Base-by-base conservation (phyloP, 768 basidiomycete species). In the Podaxis carcinomalis region DNA sequence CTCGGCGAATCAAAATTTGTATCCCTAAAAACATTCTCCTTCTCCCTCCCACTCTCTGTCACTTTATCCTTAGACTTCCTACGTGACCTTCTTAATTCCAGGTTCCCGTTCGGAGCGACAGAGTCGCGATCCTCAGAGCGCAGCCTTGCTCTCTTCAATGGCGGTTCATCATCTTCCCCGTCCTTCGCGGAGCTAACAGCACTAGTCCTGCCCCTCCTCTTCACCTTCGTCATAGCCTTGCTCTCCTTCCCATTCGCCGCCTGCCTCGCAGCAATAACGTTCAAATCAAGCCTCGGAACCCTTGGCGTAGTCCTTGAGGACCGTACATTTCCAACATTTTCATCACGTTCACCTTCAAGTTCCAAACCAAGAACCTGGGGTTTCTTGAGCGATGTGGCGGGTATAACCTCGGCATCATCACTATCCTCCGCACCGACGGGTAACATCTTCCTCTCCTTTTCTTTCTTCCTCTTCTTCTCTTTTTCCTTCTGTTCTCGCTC, bases 91-190 rank as follows among this genome's bases (percentile, higher is more conserved):
- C 44, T 47, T 16, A 21, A 23, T 2, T 23, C 19, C 27, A 16
- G 16, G 59, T 61, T 62, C 61, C 42, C 47, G 56, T 40, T 39
- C 32, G 44, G 49, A 57, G 49, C 27, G 52, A 63, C 59, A 32
- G 50, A 51, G 36, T 66, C 63, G 21, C 46, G 32, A 23, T 64
- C 49, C 37, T 51, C 39, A 9, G 53, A 36, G 10, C 51, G 61
- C 39, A 59, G 36, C 49, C 66, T 63, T 4, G 69, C 69, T 35
- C 66, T 58, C 56, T 72, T 71, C 64, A 71, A 51, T 6, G 71
- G 71, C 53, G 70, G 71, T 56, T 71, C 69, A 61, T 62, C 65
- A 53, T 54, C 55, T 1, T 13, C 36, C 1, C 3, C 28, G 21
- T 39, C 11, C 4, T 11, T 28, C 32, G 6, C 27, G 3, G 53